Conservation (phyloP, 768 basidiomycete species). For the Sporobolomyces pararoseus region DNA sequence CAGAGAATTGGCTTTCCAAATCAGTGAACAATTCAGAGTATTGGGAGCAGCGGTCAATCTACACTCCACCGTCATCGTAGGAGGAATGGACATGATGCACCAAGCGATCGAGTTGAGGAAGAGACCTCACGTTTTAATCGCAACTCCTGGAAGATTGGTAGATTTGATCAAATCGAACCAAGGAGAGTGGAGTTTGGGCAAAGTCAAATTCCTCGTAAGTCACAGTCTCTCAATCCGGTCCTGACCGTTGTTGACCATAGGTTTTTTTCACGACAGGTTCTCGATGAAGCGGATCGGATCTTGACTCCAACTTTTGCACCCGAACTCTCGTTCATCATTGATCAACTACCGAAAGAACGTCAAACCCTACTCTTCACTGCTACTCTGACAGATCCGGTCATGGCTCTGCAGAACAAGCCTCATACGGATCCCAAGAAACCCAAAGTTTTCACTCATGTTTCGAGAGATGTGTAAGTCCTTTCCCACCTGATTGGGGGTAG, state of each 20-base stretch:
- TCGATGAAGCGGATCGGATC: slow-evolving; percentile 94
- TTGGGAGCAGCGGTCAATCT: slow-evolving; percentile 76
- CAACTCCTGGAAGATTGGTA: slow-evolving; percentile 90
- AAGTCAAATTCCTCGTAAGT: slow-evolving; percentile 78
- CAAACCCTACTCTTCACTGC: slow-evolving; percentile 97
- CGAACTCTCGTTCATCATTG: slow-evolving; percentile 75
- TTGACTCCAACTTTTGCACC: slow-evolving; percentile 82
- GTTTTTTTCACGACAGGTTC: too few species aligned
- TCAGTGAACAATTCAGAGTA: slow-evolving; percentile 90
- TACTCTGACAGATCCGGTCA: slow-evolving; percentile 81
- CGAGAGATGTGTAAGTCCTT: slow-evolving; percentile 64
- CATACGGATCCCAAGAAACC: slow-evolving; percentile 72
- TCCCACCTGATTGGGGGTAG: too few species aligned
- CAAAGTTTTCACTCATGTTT: slow-evolving; percentile 79
- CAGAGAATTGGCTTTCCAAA: slow-evolving; percentile 96
- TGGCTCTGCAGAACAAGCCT: slow-evolving; percentile 65
- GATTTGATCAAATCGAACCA: slow-evolving; percentile 71
- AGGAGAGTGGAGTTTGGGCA: slow-evolving; percentile 75
- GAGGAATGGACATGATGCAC: slow-evolving; percentile 96
- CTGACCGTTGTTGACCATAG: too few species aligned
- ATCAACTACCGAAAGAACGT: slow-evolving; percentile 71
- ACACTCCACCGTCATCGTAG: slow-evolving; percentile 82
- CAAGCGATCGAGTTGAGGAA: slow-evolving; percentile 82
- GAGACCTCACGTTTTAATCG: slow-evolving; percentile 87
- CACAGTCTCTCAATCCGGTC: too few species aligned